A percentile compares a stretch with the other conserved stretches of the same genome.
These are phyloP conservation scores for Lepiota brunneoincarnata DNA, from an alignment of 768 basidiomycete species.

Conservation along the genomic window DNA sequence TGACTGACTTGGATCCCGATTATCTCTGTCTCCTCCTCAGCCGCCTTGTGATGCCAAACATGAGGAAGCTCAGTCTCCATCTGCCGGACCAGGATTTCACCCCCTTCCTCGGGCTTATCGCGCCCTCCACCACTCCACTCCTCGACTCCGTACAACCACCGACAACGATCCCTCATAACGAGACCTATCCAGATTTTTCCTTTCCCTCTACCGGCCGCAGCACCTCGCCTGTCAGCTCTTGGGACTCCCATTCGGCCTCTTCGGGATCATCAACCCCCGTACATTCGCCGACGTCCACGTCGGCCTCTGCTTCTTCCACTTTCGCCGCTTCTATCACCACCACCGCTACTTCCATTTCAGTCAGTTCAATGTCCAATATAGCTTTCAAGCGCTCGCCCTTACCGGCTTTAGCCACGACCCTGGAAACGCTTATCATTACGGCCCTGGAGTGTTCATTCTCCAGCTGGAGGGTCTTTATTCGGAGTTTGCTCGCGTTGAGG, in stretches of 20 bases:
- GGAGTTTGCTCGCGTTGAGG: slow-evolving; percentile 29
- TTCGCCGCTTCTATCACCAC: slow-evolving; percentile 2
- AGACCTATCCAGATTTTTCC: neutral
- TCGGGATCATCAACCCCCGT: slow-evolving; percentile 1
- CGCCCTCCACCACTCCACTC: slow-evolving; percentile 15
- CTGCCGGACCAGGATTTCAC: slow-evolving; percentile 57
- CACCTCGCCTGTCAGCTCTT: neutral
- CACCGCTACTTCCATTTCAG: slow-evolving; percentile 5
- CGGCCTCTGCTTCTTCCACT: neutral
- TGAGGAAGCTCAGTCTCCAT: slow-evolving; percentile 45
- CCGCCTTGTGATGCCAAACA: slow-evolving; percentile 42
- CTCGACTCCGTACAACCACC: slow-evolving; percentile 3
- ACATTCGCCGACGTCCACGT: slow-evolving; percentile 1
- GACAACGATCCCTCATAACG: slow-evolving; percentile 1
- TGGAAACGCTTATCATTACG: slow-evolving; percentile 36
- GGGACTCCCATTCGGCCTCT: neutral
- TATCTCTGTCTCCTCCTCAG: slow-evolving; percentile 47
- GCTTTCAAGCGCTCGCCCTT: slow-evolving; percentile 1
- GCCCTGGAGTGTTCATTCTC: slow-evolving; percentile 39
- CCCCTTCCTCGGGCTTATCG: slow-evolving; percentile 39
- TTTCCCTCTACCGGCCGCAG: neutral
- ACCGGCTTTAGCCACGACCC: slow-evolving; percentile 6
- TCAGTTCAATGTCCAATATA: neutral
- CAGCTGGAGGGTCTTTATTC: slow-evolving; percentile 34
- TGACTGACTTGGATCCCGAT: slow-evolving; percentile 56